Evolutionary conservation across 495 filamentous ascomycete genomes (phyloP).

Genomic region (Lasiosphaeria hispida): DNA sequence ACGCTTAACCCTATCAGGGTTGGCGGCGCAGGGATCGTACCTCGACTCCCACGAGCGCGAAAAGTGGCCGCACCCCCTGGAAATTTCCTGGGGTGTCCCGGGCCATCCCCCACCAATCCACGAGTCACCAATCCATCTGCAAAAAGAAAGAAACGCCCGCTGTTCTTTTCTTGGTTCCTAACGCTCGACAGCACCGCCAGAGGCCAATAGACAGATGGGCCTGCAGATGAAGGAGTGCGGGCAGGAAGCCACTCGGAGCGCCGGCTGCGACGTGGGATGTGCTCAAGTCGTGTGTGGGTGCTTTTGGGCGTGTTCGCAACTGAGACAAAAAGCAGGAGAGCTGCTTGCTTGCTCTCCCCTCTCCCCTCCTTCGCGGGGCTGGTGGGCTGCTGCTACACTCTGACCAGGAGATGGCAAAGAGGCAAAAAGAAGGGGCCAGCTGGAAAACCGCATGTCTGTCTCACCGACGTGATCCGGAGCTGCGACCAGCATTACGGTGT

Average conservation of each 20-base stretch:
- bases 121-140: not conserved
- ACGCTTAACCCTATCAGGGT: slow-evolving; percentile 34
- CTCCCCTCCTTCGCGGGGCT: not conserved
- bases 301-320: not conserved
- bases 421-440: not conserved
- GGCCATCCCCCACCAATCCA: not conserved
- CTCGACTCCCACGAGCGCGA: not conserved
- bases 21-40: slow-evolving; percentile 6
- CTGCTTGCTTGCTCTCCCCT: not conserved
- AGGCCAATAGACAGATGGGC: not conserved
- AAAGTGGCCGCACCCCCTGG: slow-evolving; percentile 14
- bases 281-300: too few relatives aligned
- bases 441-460: too few relatives aligned
- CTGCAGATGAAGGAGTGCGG: not conserved
- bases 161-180: not conserved
- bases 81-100: slow-evolving; percentile 11
- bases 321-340: slow-evolving; percentile 6
- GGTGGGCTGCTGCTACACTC: not conserved
- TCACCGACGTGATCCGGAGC: not conserved
- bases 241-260: too few relatives aligned
- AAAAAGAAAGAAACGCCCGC: not conserved
- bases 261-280: too few relatives aligned
- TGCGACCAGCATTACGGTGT: not conserved
- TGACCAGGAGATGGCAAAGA: not conserved
- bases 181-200: not conserved